Base-by-base conservation (phyloP, 768 basidiomycete species). In the Lactarius evosmus region DNA sequence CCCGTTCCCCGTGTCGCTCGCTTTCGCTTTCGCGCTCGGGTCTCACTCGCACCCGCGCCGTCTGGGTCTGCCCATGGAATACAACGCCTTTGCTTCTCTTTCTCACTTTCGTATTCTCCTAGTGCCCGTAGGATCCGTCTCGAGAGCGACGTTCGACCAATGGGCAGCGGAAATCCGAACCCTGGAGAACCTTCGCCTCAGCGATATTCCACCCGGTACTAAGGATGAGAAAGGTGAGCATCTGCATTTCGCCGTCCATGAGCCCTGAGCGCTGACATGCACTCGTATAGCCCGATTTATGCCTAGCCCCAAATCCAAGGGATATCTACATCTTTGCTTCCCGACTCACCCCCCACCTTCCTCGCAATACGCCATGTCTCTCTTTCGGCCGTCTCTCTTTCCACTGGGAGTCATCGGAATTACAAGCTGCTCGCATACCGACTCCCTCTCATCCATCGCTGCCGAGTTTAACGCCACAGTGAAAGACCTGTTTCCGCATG, bases 321-420 rank as follows among this genome's bases (percentile, higher is more conserved):
- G 94, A 25, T 78, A 86, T 73, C 77, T 99, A 29, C 91, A 95
- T 68, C 79, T 98, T 40, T 82, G 82, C 56, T 98, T 87, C 72
- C 80, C 86, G 16, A 84, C 85, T 2, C 91, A 89, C 73, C 91
- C 88, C 3, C 86, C 83, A 4, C 84, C 87, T n/a, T 79, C 77
- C 61, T 82, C 87, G 32, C 86, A 93, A 68, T 70, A 79, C 12
- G 77, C 88, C 7, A 76, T 97, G 51, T 82, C 88, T 49, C 80
- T 95, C 51, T 78, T 98, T 67, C 84, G 86, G 46, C 84, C 85
- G 55, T 95, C 89, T 2, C 85, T 88, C 66, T 93, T 94, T 65
- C 87, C 94, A 2, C 77, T 98, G 19, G 93, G 89, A 25, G 86
- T 96, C 58, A 86, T 99, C 70, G 97, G 95, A 11, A 81, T 99